Base-by-base conservation (phyloP, 2,329 filamentous ascomycete genomes). In the Xylaria sp. region DNA sequence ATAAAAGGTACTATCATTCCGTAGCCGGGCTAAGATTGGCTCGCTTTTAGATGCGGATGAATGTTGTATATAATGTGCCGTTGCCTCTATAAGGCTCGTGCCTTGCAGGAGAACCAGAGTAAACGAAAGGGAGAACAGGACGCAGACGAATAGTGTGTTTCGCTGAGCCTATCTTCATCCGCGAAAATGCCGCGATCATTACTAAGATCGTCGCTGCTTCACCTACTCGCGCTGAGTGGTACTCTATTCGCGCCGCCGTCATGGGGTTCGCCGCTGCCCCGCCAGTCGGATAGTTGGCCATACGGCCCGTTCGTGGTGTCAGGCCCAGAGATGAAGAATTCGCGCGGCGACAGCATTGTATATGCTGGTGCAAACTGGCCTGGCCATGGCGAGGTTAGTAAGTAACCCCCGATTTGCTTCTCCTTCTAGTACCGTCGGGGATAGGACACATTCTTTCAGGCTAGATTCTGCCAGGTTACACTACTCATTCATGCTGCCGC, bases 291-390 rank as follows among this genome's bases (percentile, higher is more conserved):
- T 6, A 53, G 35, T 35, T 74, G 72, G 72, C 72, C 72, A 1
- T 74, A 67, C 23, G 69, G 71, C 6, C 72, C 72, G 0, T 76
- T 84, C 35, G 71, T 71, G 58, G 72, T 77, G 23, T 72, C 74
- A 0, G 81, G 77, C 1, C 73, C 78, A 2, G 77, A 76, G 68
- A 79, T 83, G 51, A 74, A 76, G 43, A 77, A 82, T 60, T 72
- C 77, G 1, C 73, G 74, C 0, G 79, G 79, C 37, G 70, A 77
- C 2, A 77, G 76, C 33, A 73, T 86, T 33, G 81, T 77, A 6
- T 81, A 83, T 57, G 84, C 82, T 3, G 85, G 86, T 0, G 80
- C 80, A 11, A 89, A 89, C 67, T 89, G 86, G 86, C 84, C 86
- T 0, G 86, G 85, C 0, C 81, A 84, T 15, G 81, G 80, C 44